Percentiles rank a stretch among this genome's conserved stretches.
phyloP scores from a whole-genome alignment of 176 grass and related monocot species.

The Aegilops sharonensis region DNA sequence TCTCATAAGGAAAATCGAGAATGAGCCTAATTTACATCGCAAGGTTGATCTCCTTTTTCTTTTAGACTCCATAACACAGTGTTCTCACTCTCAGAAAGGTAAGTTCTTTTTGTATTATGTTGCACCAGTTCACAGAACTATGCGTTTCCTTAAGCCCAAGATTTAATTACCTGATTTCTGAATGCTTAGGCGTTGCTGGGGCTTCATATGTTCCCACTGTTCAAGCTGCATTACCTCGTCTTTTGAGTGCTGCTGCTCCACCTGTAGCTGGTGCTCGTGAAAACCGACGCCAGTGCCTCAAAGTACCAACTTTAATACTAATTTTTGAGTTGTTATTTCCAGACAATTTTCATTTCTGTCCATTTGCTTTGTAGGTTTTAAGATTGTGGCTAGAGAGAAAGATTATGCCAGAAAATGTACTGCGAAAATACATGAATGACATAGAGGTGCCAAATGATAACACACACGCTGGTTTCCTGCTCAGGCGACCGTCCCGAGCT shows the following conservation, averaged over 20 bases:
- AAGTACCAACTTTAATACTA: conserved; percentile 47
- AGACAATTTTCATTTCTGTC: neutral
- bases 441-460: conserved; percentile 78
- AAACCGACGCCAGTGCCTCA: conserved; percentile 94
- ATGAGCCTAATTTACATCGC: conserved; percentile 82
- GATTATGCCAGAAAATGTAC: conserved; percentile 84
- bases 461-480: conserved; percentile 41
- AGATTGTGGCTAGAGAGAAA: conserved; percentile 97
- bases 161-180: conserved; percentile 35
- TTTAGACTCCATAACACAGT: conserved; percentile 93
- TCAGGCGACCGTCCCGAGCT: conserved; percentile 68
- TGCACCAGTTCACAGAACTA: conserved; percentile 20
- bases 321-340: conserved; percentile 7
- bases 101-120: conserved; percentile 26
- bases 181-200: conserved; percentile 66
- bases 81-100: conserved; percentile 92
- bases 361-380: conserved; percentile 66
- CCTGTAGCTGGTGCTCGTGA: conserved; percentile 80
- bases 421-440: conserved; percentile 69
- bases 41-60: conserved; percentile 96
- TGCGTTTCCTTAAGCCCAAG: conserved; percentile 32
- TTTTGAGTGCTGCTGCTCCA: conserved; percentile 89
- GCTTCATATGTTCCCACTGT: conserved; percentile 75
- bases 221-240: conserved; percentile 82
- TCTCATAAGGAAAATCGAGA: conserved; percentile 82